phyloP scores from a whole-genome alignment of 805 yeast species.

The Yamadazyma nakazawae region DNA sequence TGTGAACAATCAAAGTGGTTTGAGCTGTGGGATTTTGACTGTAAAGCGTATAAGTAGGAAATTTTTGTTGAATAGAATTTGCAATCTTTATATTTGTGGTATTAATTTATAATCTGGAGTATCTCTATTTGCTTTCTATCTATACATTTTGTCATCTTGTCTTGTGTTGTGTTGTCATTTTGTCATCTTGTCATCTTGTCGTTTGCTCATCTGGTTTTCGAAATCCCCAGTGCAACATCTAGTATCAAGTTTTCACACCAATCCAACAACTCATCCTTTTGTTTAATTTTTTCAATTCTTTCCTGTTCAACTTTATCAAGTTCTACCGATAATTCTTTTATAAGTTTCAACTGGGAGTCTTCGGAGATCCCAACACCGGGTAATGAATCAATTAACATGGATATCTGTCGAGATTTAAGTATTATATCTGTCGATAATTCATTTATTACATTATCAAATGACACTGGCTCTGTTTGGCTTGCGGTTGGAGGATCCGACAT shows the following conservation, averaged over 20 bases:
- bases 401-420: conserved; percentile 80
- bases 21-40: conserved; percentile 43
- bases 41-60: conserved; percentile 23
- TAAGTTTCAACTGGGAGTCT: conserved; percentile 63
- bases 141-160: neutral
- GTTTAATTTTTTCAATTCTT: conserved; percentile 52
- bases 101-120: neutral
- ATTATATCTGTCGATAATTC: conserved; percentile 86
- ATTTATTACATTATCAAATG: conserved; percentile 48
- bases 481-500: conserved; percentile 15
- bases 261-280: conserved; percentile 59
- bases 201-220: conserved; percentile 33
- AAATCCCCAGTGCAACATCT: conserved; percentile 54
- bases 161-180: neutral
- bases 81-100: neutral
- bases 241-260: conserved; percentile 66
- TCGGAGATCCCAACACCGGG: conserved; percentile 92
- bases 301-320: conserved; percentile 57
- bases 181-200: too few species aligned
- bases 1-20: conserved; percentile 39
- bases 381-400: conserved; percentile 77
- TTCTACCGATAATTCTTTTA: conserved; percentile 60
- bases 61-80: neutral
- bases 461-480: conserved; percentile 11
- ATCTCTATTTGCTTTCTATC: neutral